phyloP scores from a whole-genome alignment of 257 asterid genomes.

The Nicotiana undulata region DNA sequence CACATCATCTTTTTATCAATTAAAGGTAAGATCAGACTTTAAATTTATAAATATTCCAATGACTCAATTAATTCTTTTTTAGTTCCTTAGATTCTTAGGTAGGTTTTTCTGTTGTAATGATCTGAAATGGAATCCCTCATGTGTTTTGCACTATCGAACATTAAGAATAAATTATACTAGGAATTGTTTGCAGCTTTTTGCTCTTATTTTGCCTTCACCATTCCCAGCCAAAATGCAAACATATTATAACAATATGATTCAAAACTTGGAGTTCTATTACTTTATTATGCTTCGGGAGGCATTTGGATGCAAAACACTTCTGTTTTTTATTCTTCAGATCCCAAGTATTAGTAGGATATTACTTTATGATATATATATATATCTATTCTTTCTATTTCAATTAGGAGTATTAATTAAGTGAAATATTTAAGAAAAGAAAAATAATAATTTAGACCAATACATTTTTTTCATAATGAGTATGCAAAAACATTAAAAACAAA shows the following conservation, averaged over 20 bases:
- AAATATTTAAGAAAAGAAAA: not conserved
- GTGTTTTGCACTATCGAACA: not conserved
- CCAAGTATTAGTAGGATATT: not conserved
- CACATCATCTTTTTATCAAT: constrained; percentile 1
- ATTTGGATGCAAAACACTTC: not conserved
- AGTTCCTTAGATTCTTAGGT: constrained; percentile 6
- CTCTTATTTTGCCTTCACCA: not conserved
- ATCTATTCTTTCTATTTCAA: too few species aligned
- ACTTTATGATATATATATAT: too few species aligned
- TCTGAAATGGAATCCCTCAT: constrained; percentile 9
- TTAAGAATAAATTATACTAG: not conserved
- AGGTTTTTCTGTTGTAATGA: not conserved
- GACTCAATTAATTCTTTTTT: not conserved
- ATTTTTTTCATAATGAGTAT: not conserved
- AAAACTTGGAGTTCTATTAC: not conserved
- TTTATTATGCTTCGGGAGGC: not conserved
- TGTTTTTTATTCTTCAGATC: not conserved
- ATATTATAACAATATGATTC: not conserved
- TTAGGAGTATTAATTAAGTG: too few species aligned
- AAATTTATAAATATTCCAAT: not conserved
- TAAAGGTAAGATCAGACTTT: not conserved
- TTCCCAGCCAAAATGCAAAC: not conserved
- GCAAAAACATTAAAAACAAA: not conserved
- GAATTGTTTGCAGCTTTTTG: not conserved
- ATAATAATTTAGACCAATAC: too few species aligned